Percentiles rank a stretch among this genome's conserved stretches.
These are phyloP conservation scores for Casuarina equisetifolia DNA, from an alignment of 306 rosid species.

Conservation along the genomic window DNA sequence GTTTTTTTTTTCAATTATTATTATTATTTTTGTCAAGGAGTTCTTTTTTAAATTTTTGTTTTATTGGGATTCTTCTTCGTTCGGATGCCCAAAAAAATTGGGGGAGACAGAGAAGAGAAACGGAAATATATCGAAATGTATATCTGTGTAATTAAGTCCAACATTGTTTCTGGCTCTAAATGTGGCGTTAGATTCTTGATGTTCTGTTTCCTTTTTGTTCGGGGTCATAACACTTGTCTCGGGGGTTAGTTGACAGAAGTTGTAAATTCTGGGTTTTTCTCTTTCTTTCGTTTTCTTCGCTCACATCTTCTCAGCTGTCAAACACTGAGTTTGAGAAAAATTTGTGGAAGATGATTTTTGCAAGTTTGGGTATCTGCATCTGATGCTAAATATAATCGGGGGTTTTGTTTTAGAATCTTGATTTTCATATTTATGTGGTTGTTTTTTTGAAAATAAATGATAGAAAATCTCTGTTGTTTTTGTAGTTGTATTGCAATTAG, in stretches of 20 bases:
- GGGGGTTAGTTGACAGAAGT: background rate
- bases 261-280: background rate
- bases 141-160: constrained; percentile 9
- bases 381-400: background rate
- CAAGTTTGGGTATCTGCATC: background rate
- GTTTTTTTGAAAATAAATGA: background rate
- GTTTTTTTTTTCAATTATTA: background rate
- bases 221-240: background rate
- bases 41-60: background rate
- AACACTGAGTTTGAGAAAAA: constrained; percentile 4
- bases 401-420: background rate
- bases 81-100: background rate
- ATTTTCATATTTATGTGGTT: background rate
- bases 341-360: constrained; percentile 2
- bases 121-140: background rate
- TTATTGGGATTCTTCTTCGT: background rate
- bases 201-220: background rate
- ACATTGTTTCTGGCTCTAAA: background rate
- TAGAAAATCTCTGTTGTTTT: background rate
- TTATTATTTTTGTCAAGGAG: background rate
- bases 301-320: background rate
- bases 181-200: background rate
- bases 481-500: background rate
- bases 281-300: background rate
- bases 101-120: background rate